phyloP scores from a whole-genome alignment of 768 basidiomycete species.

The Lentinula raphanica region DNA sequence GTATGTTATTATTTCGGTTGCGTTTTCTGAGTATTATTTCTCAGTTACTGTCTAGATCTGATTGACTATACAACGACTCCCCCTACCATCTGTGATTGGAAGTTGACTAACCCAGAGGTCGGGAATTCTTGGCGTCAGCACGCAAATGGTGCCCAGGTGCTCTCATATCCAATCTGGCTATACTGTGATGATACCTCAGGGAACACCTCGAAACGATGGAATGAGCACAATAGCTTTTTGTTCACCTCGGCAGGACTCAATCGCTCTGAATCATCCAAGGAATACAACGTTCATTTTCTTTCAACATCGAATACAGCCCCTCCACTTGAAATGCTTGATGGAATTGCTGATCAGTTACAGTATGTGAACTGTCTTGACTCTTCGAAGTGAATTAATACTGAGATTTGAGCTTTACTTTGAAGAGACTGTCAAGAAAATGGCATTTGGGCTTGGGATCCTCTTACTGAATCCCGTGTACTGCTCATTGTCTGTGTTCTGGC shows the following conservation, averaged over 20 bases:
- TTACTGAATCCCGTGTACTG: conserved; percentile 12
- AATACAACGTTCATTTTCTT: conserved; percentile 18
- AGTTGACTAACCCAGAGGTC: no score
- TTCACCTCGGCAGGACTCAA: conserved; percentile 20
- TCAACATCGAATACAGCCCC: conserved; percentile 16
- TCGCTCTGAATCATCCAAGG: background rate
- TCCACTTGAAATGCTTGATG: conserved; percentile 20
- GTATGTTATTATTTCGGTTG: no score
- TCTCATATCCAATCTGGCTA: conserved; percentile 13
- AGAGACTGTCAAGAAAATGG: conserved; percentile 13
- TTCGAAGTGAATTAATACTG: background rate
- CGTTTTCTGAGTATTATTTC: no score
- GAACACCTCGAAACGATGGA: conserved; percentile 23
- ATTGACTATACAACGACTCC: no score
- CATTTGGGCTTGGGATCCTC: conserved; percentile 16
- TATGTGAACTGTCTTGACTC: conserved; percentile 6
- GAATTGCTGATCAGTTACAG: conserved; percentile 13
- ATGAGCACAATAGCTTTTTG: conserved; percentile 21
- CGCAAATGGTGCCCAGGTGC: conserved; percentile 5
- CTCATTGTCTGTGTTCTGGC: conserved; percentile 14
- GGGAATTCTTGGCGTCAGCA: background rate
- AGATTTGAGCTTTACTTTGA: background rate
- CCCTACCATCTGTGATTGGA: no score
- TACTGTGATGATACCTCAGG: conserved; percentile 25
- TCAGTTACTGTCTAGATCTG: no score